These are phyloP conservation scores for Botrytis cinerea DNA, from an alignment of 2,329 filamentous ascomycete species.

Conservation along the genomic window DNA sequence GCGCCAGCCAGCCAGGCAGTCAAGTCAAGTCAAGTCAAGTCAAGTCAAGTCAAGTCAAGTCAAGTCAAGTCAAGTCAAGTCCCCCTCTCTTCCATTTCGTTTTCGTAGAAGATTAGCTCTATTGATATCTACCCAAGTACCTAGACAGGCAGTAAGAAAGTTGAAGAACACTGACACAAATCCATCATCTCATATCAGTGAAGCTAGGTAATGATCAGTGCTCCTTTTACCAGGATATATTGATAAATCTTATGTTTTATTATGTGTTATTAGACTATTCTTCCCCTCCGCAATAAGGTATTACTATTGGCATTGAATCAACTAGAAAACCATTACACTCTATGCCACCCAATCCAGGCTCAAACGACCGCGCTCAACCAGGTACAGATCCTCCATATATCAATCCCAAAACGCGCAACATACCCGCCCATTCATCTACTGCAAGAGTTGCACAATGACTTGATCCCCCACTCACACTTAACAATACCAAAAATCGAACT, in stretches of 20 bases:
- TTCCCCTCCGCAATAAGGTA: not conserved
- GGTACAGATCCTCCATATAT: not conserved
- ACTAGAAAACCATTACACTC: not conserved
- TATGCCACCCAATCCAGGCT: not conserved
- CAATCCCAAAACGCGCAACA: conserved; percentile 11
- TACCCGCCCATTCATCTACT: not conserved
- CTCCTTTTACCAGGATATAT: not conserved
- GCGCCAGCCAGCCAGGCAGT: too few relatives aligned
- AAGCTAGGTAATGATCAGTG: not conserved
- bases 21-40: too few relatives aligned
- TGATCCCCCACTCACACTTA: not conserved
- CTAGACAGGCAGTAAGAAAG: not conserved
- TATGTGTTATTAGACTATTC: conserved; percentile 10
- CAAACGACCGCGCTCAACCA: not conserved
- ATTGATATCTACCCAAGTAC: not conserved
- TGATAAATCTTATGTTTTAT: not conserved
- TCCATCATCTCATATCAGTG: not conserved
- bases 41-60: too few relatives aligned
- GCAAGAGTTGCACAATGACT: not conserved
- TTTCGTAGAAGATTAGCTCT: too few relatives aligned
- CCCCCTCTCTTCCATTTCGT: too few relatives aligned
- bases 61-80: too few relatives aligned
- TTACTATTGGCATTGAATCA: conserved; percentile 4
- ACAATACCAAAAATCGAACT: not conserved
- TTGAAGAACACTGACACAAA: not conserved